These are phyloP conservation scores for Fabrea salina DNA, from an alignment of 169 alveolate species.

Conservation along the genomic window DNA sequence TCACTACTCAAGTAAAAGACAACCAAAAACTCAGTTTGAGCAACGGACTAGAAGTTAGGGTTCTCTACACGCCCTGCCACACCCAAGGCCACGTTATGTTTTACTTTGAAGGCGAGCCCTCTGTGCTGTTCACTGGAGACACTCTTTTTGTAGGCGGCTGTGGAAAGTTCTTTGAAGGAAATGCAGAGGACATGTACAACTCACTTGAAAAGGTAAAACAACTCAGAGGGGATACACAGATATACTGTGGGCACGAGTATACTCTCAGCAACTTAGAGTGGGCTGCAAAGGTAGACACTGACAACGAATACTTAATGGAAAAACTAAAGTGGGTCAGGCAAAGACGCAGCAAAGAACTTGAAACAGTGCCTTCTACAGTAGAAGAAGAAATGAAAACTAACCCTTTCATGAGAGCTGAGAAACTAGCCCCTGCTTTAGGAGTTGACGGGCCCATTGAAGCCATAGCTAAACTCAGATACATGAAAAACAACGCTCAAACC, in stretches of 20 bases:
- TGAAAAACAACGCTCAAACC: constrained; percentile 36
- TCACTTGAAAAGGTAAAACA: constrained; percentile 54
- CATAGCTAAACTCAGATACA: constrained; percentile 43
- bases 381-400: constrained; percentile 48
- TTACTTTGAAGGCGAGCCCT: constrained; percentile 40
- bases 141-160: constrained; percentile 93
- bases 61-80: constrained; percentile 92
- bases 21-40: constrained; percentile 44
- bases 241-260: constrained; percentile 95
- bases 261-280: constrained; percentile 77
- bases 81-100: constrained; percentile 91
- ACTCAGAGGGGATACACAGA: constrained; percentile 83
- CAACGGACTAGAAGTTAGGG: constrained; percentile 62
- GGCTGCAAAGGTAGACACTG: constrained; percentile 37
- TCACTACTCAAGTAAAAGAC: constrained; percentile 70
- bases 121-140: constrained; percentile 79
- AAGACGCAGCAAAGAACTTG: constrained; percentile 3
- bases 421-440: constrained; percentile 26
- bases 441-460: constrained; percentile 40
- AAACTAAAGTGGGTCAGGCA: background rate
- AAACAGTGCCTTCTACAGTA: constrained; percentile 56
- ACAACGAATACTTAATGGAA: background rate
- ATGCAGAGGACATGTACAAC: constrained; percentile 83
- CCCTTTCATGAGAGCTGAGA: constrained; percentile 50
- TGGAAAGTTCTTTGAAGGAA: constrained; percentile 94